Percentiles rank a stretch among this genome's conserved stretches.
These are phyloP conservation scores for Capsicum baccatum DNA, from an alignment of 257 asterid genomes.

Conservation along the genomic window DNA sequence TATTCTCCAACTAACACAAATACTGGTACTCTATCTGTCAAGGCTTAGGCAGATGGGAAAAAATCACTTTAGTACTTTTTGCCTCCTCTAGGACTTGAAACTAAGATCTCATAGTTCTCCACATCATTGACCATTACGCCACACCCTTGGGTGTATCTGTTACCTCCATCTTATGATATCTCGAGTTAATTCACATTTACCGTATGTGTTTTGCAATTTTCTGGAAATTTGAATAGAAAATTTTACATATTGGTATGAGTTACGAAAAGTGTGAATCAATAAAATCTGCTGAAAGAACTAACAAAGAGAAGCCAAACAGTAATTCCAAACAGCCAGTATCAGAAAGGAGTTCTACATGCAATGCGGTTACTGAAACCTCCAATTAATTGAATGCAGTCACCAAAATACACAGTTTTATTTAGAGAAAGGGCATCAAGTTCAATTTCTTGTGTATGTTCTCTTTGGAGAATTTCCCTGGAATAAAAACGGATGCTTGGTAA, in stretches of 20 bases:
- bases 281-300: not conserved
- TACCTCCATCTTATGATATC: not conserved
- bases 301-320: slow-evolving; percentile 3
- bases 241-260: not conserved
- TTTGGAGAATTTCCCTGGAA: not conserved
- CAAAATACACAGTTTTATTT: not conserved
- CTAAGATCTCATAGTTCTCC: not conserved
- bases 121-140: not conserved
- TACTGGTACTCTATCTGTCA: not conserved
- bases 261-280: not conserved
- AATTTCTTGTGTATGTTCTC: not conserved
- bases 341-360: slow-evolving; percentile 2
- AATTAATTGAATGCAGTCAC: not conserved
- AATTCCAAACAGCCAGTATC: not conserved
- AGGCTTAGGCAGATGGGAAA: not conserved
- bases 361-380: not conserved
- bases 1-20: not conserved
- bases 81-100: slow-evolving; percentile 41
- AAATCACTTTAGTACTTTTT: not conserved
- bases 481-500: not conserved
- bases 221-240: not conserved
- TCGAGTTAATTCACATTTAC: not conserved
- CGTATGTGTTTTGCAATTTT: not conserved
- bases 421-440: not conserved
- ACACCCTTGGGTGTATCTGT: not conserved